A percentile compares a stretch with the other conserved stretches of the same genome.
Conservation (phyloP, 176 grass and related monocot genomes). For the Aechmea fasciata region DNA sequence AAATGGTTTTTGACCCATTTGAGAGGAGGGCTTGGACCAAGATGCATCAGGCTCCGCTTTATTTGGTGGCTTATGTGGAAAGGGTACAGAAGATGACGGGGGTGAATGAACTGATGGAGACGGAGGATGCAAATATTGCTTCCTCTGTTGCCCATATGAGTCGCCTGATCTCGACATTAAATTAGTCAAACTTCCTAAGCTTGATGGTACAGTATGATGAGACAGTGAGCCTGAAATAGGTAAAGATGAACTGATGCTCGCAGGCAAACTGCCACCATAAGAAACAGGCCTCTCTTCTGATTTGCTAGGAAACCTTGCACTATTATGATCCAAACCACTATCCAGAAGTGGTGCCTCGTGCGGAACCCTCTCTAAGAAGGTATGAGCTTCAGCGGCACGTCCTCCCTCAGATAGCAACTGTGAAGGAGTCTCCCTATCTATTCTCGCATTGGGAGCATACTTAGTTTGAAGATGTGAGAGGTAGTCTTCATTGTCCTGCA, state of each 20-base stretch:
- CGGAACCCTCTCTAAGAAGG: slow-evolving; percentile 26
- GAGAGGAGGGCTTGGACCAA: slow-evolving; percentile 27
- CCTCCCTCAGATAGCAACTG: slow-evolving; percentile 27
- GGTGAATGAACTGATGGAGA: slow-evolving; percentile 33
- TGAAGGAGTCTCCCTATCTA: slow-evolving; percentile 29
- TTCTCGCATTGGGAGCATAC: slow-evolving; percentile 29
- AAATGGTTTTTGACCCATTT: slow-evolving; percentile 28
- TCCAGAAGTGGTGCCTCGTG: slow-evolving; percentile 18
- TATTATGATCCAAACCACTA: slow-evolving; percentile 30
- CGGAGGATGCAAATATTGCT: slow-evolving; percentile 51
- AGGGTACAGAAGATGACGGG: slow-evolving; percentile 27
- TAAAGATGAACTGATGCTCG: slow-evolving; percentile 37
- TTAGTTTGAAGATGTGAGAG: slow-evolving; percentile 22
- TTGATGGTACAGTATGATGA: slow-evolving; percentile 36
- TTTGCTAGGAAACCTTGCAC: slow-evolving; percentile 37
- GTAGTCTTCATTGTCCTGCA: slow-evolving; percentile 51
- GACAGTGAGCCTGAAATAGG: slow-evolving; percentile 28
- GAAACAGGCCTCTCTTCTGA: slow-evolving; percentile 25
- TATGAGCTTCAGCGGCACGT: slow-evolving; percentile 17
- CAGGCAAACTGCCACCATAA: slow-evolving; percentile 23
- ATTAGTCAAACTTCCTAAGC: slow-evolving; percentile 20
- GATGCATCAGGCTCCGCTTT: slow-evolving; percentile 39
- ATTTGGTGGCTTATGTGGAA: slow-evolving; percentile 39
- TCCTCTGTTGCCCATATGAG: slow-evolving; percentile 41
- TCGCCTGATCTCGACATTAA: slow-evolving; percentile 23